Evolutionary conservation across 1,284 basidiomycete genomes (phyloP).

Genomic region (Ceratobasidium sp.): DNA sequence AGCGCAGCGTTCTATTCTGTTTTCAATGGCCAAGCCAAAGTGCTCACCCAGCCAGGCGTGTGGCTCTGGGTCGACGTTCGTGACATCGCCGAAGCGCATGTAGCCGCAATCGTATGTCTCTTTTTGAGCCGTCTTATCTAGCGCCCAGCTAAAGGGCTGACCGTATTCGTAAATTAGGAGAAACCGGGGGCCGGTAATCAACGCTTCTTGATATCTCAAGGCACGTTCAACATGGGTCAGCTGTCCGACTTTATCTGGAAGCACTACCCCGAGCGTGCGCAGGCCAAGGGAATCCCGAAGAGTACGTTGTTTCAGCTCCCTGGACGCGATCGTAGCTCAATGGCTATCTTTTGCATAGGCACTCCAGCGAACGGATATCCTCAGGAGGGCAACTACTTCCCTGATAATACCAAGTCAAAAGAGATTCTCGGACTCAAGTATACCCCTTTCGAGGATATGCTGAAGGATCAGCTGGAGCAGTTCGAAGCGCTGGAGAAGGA

Average conservation of each 20-base stretch:
- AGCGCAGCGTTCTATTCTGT: constrained; percentile 28
- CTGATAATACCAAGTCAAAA: constrained; percentile 41
- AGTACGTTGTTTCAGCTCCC: constrained; percentile 22
- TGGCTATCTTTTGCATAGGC: too few relatives aligned
- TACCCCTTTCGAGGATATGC: constrained; percentile 32
- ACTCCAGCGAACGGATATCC: constrained; percentile 38
- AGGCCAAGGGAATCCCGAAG: constrained; percentile 38
- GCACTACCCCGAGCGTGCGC: constrained; percentile 43
- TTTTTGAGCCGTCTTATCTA: too few relatives aligned
- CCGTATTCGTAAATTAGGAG: constrained; percentile 22
- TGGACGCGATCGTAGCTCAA: too few relatives aligned
- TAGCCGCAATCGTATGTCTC: constrained; percentile 21
- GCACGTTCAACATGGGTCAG: constrained; percentile 39
- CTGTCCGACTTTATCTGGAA: constrained; percentile 43
- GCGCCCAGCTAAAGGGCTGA: too few relatives aligned
- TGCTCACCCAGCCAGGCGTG: not conserved
- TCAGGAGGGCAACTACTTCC: constrained; percentile 5
- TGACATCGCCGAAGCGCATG: constrained; percentile 31
- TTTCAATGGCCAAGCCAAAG: constrained; percentile 38
- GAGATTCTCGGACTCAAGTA: constrained; percentile 36
- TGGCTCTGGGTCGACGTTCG: constrained; percentile 42
- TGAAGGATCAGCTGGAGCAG: constrained; percentile 34
- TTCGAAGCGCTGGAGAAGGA: constrained; percentile 36
- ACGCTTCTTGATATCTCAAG: constrained; percentile 41
- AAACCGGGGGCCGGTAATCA: constrained; percentile 31